Percentiles rank a stretch among this genome's conserved stretches.
These are phyloP conservation scores for Fusarium sp. DNA, from an alignment of 2,329 filamentous ascomycete genomes.

Conservation along the genomic window DNA sequence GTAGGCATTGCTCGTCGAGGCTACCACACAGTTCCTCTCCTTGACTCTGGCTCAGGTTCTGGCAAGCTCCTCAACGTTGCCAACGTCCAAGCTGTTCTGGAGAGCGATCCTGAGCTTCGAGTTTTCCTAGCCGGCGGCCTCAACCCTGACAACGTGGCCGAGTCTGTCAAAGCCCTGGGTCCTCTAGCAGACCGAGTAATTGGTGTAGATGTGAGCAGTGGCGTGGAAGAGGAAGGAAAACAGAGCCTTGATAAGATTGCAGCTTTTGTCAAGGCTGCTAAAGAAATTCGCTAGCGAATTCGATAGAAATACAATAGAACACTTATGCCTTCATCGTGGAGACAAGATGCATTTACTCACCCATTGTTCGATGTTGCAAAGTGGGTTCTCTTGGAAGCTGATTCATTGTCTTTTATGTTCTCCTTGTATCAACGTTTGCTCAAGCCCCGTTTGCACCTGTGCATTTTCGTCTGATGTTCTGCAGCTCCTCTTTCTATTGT, in stretches of 20 bases:
- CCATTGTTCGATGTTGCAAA: not conserved
- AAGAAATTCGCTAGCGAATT: conserved; percentile 60
- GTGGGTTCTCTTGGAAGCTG: not conserved
- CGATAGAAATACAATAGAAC: conserved; percentile 50
- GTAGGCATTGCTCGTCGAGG: conserved; percentile 79
- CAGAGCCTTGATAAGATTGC: conserved; percentile 86
- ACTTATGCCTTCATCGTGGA: not conserved
- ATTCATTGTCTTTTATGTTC: not conserved
- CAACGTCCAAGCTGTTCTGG: conserved; percentile 75
- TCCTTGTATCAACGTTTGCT: not conserved
- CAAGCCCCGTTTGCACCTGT: not conserved
- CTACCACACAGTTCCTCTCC: conserved; percentile 84
- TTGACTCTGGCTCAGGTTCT: conserved; percentile 89
- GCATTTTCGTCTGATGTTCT: not conserved
- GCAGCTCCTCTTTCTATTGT: conserved; percentile 11
- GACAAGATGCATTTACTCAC: not conserved
- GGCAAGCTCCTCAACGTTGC: conserved; percentile 81
- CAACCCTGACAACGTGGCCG: conserved; percentile 80
- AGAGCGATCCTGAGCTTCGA: conserved; percentile 75
- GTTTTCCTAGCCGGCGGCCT: conserved; percentile 89
- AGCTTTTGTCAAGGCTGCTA: conserved; percentile 82
- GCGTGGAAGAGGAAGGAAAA: conserved; percentile 85
- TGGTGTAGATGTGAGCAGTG: conserved; percentile 93
- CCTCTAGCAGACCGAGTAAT: conserved; percentile 72
- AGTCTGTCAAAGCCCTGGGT: conserved; percentile 73